These are phyloP conservation scores for Claviceps sp. DNA, from an alignment of 2,329 filamentous ascomycete genomes.

Conservation along the genomic window DNA sequence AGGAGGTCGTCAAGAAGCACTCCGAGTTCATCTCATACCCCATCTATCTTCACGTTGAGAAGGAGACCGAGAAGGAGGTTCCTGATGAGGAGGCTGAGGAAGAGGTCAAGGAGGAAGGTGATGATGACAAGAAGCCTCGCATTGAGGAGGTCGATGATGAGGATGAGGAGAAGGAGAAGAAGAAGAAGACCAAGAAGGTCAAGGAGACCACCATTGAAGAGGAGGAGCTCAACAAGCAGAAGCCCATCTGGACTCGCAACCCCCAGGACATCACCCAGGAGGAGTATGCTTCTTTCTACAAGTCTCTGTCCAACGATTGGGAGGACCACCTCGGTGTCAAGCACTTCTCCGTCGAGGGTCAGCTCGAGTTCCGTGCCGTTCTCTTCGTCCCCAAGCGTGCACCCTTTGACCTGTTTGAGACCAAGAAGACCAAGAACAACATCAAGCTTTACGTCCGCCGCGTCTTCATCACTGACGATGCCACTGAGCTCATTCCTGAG, in stretches of 20 bases:
- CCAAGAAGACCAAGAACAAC: slow-evolving; percentile 99
- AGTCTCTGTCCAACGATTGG: slow-evolving; percentile 99
- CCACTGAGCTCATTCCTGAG: slow-evolving; percentile 96
- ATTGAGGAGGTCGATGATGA: slow-evolving; percentile 85
- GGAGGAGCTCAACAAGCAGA: slow-evolving; percentile 99
- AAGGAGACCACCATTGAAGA: slow-evolving; percentile 98
- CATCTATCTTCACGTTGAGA: slow-evolving; percentile 98
- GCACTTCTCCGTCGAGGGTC: slow-evolving; percentile 99
- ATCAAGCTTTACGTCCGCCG: slow-evolving; percentile 99
- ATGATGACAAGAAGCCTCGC: slow-evolving; percentile 88
- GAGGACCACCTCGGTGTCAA: slow-evolving; percentile 99
- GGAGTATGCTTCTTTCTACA: slow-evolving; percentile 99
- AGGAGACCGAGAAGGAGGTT: slow-evolving; percentile 98
- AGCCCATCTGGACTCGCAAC: slow-evolving; percentile 99
- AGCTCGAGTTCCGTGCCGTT: slow-evolving; percentile 99
- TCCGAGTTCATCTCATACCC: slow-evolving; percentile 99
- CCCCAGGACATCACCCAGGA: slow-evolving; percentile 87
- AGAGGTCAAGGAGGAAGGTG: slow-evolving; percentile 51
- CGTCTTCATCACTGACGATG: slow-evolving; percentile 99
- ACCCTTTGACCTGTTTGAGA: slow-evolving; percentile 99
- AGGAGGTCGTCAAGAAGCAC: slow-evolving; percentile 99
- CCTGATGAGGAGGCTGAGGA: slow-evolving; percentile 84
- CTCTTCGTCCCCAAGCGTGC: slow-evolving; percentile 99
- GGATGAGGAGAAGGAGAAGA: slow-evolving; percentile 77
- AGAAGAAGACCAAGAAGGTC: slow-evolving; percentile 98